A percentile compares a stretch with the other conserved stretches of the same genome.
Conservation (phyloP, 2,329 filamentous ascomycete species). For the Ciborinia camelliae region DNA sequence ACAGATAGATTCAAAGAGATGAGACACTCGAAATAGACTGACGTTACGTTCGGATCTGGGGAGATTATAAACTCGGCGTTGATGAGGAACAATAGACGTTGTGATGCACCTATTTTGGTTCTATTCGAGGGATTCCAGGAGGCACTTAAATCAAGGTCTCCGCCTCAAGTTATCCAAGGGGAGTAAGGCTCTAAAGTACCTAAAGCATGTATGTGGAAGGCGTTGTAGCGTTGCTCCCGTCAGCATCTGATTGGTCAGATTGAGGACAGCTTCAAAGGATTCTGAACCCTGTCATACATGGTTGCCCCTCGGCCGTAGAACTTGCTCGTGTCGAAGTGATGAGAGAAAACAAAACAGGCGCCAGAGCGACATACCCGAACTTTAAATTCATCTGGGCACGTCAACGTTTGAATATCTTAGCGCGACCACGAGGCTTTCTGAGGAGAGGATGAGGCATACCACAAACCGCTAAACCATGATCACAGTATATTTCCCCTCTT, state of each 20-base stretch:
- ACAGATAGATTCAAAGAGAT: constrained; percentile 25
- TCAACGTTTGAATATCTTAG: constrained; percentile 18
- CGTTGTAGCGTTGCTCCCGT: constrained; percentile 18
- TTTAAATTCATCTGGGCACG: constrained; percentile 39
- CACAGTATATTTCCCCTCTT: constrained; percentile 17
- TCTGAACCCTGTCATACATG: constrained; percentile 15
- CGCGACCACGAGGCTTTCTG: constrained; percentile 19
- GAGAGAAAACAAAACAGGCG: constrained; percentile 20
- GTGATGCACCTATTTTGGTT: constrained; percentile 34
- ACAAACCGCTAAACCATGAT: neutral
- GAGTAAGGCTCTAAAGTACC: constrained; percentile 33
- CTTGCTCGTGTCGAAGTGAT: constrained; percentile 16
- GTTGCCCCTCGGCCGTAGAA: constrained; percentile 14
- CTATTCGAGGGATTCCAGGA: constrained; percentile 31
- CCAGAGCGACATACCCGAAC: constrained; percentile 30
- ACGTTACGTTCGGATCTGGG: constrained; percentile 19
- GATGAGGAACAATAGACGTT: constrained; percentile 25
- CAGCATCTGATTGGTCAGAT: constrained; percentile 20
- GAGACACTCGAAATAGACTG: constrained; percentile 22
- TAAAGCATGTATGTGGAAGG: constrained; percentile 18
- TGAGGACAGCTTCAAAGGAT: constrained; percentile 17
- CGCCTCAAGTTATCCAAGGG: constrained; percentile 31
- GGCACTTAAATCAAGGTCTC: constrained; percentile 32
- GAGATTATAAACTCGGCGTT: constrained; percentile 21
- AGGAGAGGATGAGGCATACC: constrained; percentile 18